phyloP scores from a whole-genome alignment of 2,329 filamentous ascomycete genomes.

The Penicillium aurantiogriseum region DNA sequence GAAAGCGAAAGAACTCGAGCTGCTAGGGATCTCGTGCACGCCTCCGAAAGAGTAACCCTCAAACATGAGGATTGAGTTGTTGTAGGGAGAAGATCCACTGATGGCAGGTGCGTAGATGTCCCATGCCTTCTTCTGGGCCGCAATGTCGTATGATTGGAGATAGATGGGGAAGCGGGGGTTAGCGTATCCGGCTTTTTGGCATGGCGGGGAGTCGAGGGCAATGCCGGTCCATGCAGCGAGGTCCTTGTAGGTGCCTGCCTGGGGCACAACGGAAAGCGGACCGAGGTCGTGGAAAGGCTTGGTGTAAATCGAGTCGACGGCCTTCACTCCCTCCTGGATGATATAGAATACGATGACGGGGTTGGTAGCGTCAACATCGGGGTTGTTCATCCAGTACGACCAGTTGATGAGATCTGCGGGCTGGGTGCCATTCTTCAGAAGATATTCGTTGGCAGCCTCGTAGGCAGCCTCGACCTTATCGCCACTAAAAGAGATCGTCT shows the following conservation, averaged over 20 bases:
- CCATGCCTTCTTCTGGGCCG: conserved; percentile 39
- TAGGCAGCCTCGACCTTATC: conserved; percentile 54
- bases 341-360: conserved; percentile 34
- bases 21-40: conserved; percentile 39
- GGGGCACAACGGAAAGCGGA: conserved; percentile 35
- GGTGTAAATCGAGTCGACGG: conserved; percentile 44
- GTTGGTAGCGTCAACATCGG: conserved; percentile 26
- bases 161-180: conserved; percentile 50
- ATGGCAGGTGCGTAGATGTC: conserved; percentile 38
- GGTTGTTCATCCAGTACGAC: conserved; percentile 34
- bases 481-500: conserved; percentile 48
- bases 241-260: conserved; percentile 47
- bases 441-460: conserved; percentile 46
- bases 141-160: conserved; percentile 41
- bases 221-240: conserved; percentile 48
- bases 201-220: conserved; percentile 36
- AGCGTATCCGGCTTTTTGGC: conserved; percentile 44
- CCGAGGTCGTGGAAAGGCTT: conserved; percentile 47
- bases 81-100: conserved; percentile 32
- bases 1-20: conserved; percentile 48
- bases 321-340: conserved; percentile 36
- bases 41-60: conserved; percentile 54
- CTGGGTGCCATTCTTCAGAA: conserved; percentile 47
- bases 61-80: conserved; percentile 53
- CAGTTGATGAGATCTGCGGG: conserved; percentile 51